These are phyloP conservation scores for Microsporum ferrugineum DNA, from an alignment of 2,329 filamentous ascomycete genomes.

Conservation along the genomic window DNA sequence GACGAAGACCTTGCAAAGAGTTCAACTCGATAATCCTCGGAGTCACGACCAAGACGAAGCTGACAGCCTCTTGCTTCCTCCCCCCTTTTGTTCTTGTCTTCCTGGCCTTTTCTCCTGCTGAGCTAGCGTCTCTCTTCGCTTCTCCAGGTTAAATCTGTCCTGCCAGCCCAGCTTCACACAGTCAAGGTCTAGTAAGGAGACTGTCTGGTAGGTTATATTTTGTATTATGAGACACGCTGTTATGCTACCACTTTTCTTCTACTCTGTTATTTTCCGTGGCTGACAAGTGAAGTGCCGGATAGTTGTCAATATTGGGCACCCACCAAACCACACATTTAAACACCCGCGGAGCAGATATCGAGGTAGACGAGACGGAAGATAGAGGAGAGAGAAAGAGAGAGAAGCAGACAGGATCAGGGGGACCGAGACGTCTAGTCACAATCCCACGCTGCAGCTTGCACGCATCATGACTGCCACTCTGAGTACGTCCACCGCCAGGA, in stretches of 20 bases:
- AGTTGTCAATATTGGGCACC: slow-evolving; percentile 6
- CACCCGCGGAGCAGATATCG: background rate
- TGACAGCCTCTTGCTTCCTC: background rate
- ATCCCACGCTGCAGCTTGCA: background rate
- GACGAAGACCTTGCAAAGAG: background rate
- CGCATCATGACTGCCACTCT: background rate
- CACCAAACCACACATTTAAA: background rate
- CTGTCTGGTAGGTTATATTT: too few species aligned
- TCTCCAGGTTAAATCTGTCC: background rate
- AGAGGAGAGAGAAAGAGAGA: background rate
- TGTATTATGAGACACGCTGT: too few species aligned
- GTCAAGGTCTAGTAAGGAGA: too few species aligned
- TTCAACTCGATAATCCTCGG: background rate
- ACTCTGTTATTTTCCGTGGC: too few species aligned
- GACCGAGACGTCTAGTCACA: background rate
- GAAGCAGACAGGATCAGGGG: background rate
- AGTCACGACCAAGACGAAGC: background rate
- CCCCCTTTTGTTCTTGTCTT: slow-evolving; percentile 5
- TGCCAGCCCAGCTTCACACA: too few species aligned
- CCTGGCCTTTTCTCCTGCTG: background rate
- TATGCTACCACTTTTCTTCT: too few species aligned
- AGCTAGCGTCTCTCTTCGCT: background rate
- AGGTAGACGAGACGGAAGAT: background rate
- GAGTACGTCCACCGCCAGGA: background rate
- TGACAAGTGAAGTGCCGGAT: background rate